Conservation (phyloP, 2,329 filamentous ascomycete species). For the Pleoardoris graminearum region DNA sequence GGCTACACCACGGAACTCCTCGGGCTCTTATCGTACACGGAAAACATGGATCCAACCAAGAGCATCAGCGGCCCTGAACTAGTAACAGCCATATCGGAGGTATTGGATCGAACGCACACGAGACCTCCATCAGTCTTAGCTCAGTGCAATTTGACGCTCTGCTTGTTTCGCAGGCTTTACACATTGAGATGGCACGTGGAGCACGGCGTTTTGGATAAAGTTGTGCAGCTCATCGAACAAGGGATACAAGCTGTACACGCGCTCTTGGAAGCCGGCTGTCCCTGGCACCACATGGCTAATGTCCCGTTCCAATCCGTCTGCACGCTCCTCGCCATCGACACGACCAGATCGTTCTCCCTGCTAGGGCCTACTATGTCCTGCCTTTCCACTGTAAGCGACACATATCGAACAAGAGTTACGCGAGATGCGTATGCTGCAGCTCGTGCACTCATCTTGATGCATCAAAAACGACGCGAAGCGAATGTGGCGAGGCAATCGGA, state of each 20-base stretch:
- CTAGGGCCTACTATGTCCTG: slow-evolving; percentile 55
- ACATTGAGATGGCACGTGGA: slow-evolving; percentile 55
- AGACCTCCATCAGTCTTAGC: slow-evolving; percentile 52
- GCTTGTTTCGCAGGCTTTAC: slow-evolving; percentile 59
- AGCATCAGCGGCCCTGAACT: slow-evolving; percentile 49
- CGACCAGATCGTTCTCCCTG: slow-evolving; percentile 51
- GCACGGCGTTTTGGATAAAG: slow-evolving; percentile 42
- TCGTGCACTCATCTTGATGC: slow-evolving; percentile 2
- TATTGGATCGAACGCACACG: slow-evolving; percentile 49
- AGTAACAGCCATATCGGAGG: slow-evolving; percentile 47
- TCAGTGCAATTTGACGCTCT: slow-evolving; percentile 60
- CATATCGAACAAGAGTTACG: slow-evolving; percentile 47
- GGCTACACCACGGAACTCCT: slow-evolving; percentile 56
- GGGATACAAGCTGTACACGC: slow-evolving; percentile 54
- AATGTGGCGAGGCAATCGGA: slow-evolving; percentile 2
- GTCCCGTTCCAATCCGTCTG: slow-evolving; percentile 64
- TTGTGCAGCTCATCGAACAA: slow-evolving; percentile 52
- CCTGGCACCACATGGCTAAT: slow-evolving; percentile 65
- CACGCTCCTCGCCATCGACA: slow-evolving; percentile 60
- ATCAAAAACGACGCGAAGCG: slow-evolving; percentile 2
- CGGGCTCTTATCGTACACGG: slow-evolving; percentile 57
- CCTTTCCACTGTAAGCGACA: slow-evolving; percentile 38
- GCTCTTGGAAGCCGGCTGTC: slow-evolving; percentile 51
- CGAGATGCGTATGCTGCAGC: slow-evolving; percentile 12
- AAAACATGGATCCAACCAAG: slow-evolving; percentile 58